Percentiles rank a stretch among this genome's conserved stretches.
These are phyloP conservation scores for Leonotis leonurus DNA, from an alignment of 257 asterid genomes.

Conservation along the genomic window DNA sequence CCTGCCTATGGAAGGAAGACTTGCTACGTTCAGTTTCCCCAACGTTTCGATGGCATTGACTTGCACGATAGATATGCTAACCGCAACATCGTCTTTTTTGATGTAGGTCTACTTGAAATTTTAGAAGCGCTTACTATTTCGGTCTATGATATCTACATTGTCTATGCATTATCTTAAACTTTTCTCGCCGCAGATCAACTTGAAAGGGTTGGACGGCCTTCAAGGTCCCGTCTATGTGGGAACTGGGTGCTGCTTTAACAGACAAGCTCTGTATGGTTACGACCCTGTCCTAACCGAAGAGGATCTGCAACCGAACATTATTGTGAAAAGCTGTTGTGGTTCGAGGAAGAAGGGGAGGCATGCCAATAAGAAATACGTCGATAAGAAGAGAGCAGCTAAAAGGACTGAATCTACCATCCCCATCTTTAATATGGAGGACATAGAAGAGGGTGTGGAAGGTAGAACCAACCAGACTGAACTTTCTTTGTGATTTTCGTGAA, in stretches of 20 bases:
- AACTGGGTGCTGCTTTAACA: constrained; percentile 88
- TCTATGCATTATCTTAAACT: not conserved
- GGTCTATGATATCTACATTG: not conserved
- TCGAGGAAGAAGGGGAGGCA: constrained; percentile 56
- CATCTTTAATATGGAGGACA: constrained; percentile 69
- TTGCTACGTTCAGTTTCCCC: constrained; percentile 53
- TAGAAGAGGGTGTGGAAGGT: constrained; percentile 92
- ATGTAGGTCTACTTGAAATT: constrained; percentile 27
- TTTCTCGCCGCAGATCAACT: constrained; percentile 53
- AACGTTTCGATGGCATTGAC: constrained; percentile 69
- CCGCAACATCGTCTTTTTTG: constrained; percentile 61
- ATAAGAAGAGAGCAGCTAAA: constrained; percentile 63
- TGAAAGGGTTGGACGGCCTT: constrained; percentile 90
- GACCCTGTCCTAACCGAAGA: constrained; percentile 79
- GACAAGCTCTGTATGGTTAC: constrained; percentile 84
- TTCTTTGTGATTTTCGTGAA: not conserved
- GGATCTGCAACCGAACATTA: constrained; percentile 71
- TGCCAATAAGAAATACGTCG: constrained; percentile 61
- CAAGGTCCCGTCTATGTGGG: constrained; percentile 96
- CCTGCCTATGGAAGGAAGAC: constrained; percentile 64
- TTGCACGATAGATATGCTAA: constrained; percentile 71
- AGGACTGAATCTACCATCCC: constrained; percentile 83
- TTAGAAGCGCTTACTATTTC: not conserved
- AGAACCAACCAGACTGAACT: not conserved
- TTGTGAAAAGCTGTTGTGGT: constrained; percentile 73